A percentile compares a stretch with the other conserved stretches of the same genome.
These are phyloP conservation scores for Dipteronia sinensis DNA, from an alignment of 345 rosid genomes.

Conservation along the genomic window DNA sequence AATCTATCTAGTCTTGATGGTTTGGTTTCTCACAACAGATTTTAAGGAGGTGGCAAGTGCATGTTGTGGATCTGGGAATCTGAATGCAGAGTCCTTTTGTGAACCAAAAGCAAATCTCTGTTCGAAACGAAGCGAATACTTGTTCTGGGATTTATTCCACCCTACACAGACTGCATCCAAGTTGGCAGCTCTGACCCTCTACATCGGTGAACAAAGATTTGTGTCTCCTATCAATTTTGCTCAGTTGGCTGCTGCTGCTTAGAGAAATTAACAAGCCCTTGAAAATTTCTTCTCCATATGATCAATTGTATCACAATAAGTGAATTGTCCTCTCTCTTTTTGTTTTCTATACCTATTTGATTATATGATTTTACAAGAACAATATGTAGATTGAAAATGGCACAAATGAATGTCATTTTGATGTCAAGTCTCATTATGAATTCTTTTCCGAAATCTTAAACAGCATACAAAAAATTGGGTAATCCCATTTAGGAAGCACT, in stretches of 20 bases:
- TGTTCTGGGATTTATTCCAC: constrained; percentile 62
- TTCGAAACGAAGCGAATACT: constrained; percentile 26
- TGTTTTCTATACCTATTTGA: not conserved
- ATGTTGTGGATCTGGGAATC: constrained; percentile 44
- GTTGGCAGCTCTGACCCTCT: constrained; percentile 53
- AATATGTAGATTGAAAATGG: not conserved
- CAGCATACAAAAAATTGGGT: too few relatives aligned
- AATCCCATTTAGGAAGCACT: not conserved
- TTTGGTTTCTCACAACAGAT: constrained; percentile 27
- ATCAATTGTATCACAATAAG: not conserved
- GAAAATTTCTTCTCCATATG: not conserved
- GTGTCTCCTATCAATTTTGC: constrained; percentile 51
- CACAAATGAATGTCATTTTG: not conserved
- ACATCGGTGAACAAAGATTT: constrained; percentile 35
- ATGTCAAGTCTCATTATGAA: not conserved
- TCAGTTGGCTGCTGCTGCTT: constrained; percentile 41
- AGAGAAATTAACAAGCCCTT: not conserved
- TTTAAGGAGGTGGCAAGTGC: constrained; percentile 41
- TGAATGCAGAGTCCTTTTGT: constrained; percentile 36
- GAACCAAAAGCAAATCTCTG: constrained; percentile 36
- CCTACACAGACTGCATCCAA: constrained; percentile 50
- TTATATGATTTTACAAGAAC: not conserved
- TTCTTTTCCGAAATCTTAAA: too few relatives aligned
- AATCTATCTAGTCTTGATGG: not conserved
- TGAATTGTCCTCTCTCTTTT: not conserved